Percentiles rank a stretch among this genome's conserved stretches.
Conservation (phyloP, 495 filamentous ascomycete species). For the Lasiosphaeris hirsuta region DNA sequence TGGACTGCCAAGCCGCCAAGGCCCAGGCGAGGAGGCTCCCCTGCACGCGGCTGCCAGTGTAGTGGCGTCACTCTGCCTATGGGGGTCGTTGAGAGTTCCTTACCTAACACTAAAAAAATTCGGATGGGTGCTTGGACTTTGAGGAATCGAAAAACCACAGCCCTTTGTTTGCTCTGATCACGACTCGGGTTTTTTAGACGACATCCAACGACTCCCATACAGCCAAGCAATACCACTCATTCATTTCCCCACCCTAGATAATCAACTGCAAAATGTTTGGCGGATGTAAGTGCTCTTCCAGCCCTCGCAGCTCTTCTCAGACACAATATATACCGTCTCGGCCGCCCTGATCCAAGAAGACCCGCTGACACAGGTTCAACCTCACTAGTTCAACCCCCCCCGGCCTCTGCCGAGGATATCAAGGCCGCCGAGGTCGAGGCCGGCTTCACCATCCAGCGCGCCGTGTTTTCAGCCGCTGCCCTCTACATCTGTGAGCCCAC, state of each 20-base stretch:
- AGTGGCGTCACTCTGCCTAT: no score
- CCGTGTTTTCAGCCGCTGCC: conserved; percentile 58
- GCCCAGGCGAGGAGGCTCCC: no score
- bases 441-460: conserved; percentile 58
- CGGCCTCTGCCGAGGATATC: conserved; percentile 50
- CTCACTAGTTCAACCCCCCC: conserved; percentile 45
- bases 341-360: background rate
- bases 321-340: background rate
- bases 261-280: conserved; percentile 40
- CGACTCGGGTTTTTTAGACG: conserved; percentile 1
- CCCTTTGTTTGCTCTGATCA: no score
- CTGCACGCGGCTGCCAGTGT: no score
- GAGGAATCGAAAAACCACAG: no score
- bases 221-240: background rate
- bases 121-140: no score
- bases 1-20: no score
- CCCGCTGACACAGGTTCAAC: conserved; percentile 22
- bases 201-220: background rate
- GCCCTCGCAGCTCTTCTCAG: background rate
- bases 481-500: conserved; percentile 76
- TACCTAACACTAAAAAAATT: no score
- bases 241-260: background rate
- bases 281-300: conserved; percentile 35
- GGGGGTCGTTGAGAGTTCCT: no score
- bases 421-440: conserved; percentile 69